A percentile compares a stretch with the other conserved stretches of the same genome.
Conservation (phyloP, 1,284 basidiomycete genomes). For the Sporisorium graminicola region DNA sequence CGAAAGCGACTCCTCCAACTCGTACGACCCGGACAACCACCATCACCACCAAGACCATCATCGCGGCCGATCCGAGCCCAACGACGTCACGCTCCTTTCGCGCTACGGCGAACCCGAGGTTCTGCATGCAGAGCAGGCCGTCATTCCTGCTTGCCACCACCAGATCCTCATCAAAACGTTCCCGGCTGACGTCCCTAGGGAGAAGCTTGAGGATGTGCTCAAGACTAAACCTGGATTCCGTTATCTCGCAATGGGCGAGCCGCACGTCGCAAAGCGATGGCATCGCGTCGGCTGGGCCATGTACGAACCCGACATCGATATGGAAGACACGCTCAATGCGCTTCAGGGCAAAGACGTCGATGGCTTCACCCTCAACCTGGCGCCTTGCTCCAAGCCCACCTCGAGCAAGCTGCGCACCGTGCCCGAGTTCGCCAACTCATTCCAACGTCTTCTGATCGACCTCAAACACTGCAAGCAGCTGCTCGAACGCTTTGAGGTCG, state of each 20-base stretch:
- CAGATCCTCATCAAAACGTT: constrained; percentile 61
- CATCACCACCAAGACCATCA: constrained; percentile 9
- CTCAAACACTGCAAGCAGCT: constrained; percentile 55
- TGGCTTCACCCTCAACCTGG: constrained; percentile 57
- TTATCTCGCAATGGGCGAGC: constrained; percentile 64
- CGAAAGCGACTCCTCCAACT: constrained; percentile 3
- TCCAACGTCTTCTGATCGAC: constrained; percentile 56
- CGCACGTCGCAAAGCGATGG: constrained; percentile 57
- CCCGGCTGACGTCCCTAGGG: constrained; percentile 51
- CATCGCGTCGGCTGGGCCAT: constrained; percentile 63
- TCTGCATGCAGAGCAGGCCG: constrained; percentile 42
- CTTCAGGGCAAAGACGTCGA: constrained; percentile 55
- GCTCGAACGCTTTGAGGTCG: constrained; percentile 45
- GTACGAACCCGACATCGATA: constrained; percentile 56
- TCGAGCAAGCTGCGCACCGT: constrained; percentile 58
- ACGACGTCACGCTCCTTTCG: constrained; percentile 39
- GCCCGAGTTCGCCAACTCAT: constrained; percentile 56
- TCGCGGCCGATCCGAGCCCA: constrained; percentile 35
- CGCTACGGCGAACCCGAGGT: constrained; percentile 45
- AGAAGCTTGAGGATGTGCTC: constrained; percentile 56
- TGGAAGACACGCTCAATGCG: constrained; percentile 47
- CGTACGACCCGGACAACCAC: constrained; percentile 16
- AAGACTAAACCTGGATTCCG: constrained; percentile 54
- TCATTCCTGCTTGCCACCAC: constrained; percentile 51
- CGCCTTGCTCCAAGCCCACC: constrained; percentile 54